A percentile compares a stretch with the other conserved stretches of the same genome.
Evolutionary conservation across 164 flowering plant species (phyloP).

Genomic region (Chimonanthus salicifolius): DNA sequence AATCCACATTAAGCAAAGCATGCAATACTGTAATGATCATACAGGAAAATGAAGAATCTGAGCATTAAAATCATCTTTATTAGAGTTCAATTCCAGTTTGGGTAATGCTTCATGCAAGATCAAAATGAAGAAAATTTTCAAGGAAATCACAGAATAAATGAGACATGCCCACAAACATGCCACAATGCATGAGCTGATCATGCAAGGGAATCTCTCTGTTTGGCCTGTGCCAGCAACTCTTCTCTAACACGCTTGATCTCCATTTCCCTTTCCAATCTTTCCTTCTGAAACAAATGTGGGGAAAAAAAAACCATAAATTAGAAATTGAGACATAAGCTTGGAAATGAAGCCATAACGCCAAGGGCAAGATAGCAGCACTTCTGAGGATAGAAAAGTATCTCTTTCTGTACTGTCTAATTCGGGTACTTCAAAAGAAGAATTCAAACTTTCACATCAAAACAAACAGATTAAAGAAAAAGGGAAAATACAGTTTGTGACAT

Average conservation of each 20-base stretch:
- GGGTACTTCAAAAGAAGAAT: not conserved
- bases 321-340: too few relatives aligned
- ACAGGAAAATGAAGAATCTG: too few relatives aligned
- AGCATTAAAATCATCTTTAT: not conserved
- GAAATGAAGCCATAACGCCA: too few relatives aligned
- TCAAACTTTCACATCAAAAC: not conserved
- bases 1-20: too few relatives aligned
- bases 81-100: not conserved
- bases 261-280: conserved; percentile 50
- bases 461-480: not conserved
- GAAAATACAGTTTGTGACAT: not conserved
- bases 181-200: conserved; percentile 7
- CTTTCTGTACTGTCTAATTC: not conserved
- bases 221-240: conserved; percentile 15
- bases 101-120: not conserved
- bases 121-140: not conserved
- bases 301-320: not conserved
- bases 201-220: conserved; percentile 39
- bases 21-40: too few relatives aligned
- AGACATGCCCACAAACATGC: not conserved
- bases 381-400: not conserved
- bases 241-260: conserved; percentile 41
- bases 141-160: not conserved
- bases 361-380: not conserved
- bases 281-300: conserved; percentile 33